phyloP scores from a whole-genome alignment of 345 rosid genomes.

The Salix arbutifolia region DNA sequence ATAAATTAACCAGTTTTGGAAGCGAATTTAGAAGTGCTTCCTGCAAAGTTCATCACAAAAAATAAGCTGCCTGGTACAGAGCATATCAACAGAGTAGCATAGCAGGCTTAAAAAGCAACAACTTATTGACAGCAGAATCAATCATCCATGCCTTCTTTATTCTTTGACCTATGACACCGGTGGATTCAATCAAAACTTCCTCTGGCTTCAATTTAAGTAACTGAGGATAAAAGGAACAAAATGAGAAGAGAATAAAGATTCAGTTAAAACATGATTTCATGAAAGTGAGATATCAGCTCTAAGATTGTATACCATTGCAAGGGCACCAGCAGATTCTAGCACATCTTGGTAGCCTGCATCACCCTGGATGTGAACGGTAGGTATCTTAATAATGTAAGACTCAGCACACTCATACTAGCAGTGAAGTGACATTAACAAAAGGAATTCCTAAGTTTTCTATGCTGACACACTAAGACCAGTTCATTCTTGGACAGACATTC shows the following conservation, averaged over 20 bases:
- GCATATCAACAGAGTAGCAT: not conserved
- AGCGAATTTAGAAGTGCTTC: slow-evolving; percentile 71
- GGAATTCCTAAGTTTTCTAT: slow-evolving; percentile 3
- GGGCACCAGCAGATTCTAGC: slow-evolving; percentile 64
- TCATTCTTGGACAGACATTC: not conserved
- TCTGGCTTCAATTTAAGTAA: slow-evolving; percentile 54
- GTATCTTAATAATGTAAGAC: slow-evolving; percentile 14
- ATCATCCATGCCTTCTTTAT: slow-evolving; percentile 62
- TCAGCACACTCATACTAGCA: not conserved
- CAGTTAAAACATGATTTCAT: not conserved
- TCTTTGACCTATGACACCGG: slow-evolving; percentile 92
- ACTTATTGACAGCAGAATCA: not conserved
- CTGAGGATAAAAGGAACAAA: slow-evolving; percentile 32
- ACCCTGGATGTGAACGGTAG: slow-evolving; percentile 52
- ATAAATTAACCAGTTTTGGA: slow-evolving; percentile 56
- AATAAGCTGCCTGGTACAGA: not conserved
- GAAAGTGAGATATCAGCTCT: not conserved
- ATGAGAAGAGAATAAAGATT: not conserved
- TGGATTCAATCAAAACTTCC: slow-evolving; percentile 81
- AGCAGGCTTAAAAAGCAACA: not conserved
- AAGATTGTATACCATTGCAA: slow-evolving; percentile 49
- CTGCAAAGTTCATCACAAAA: slow-evolving; percentile 41
- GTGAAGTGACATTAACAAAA: not conserved
- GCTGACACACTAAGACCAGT: not conserved
- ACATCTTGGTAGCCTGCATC: slow-evolving; percentile 87